phyloP scores from a whole-genome alignment of 495 filamentous ascomycete genomes.

The Penicillium desertorum region DNA sequence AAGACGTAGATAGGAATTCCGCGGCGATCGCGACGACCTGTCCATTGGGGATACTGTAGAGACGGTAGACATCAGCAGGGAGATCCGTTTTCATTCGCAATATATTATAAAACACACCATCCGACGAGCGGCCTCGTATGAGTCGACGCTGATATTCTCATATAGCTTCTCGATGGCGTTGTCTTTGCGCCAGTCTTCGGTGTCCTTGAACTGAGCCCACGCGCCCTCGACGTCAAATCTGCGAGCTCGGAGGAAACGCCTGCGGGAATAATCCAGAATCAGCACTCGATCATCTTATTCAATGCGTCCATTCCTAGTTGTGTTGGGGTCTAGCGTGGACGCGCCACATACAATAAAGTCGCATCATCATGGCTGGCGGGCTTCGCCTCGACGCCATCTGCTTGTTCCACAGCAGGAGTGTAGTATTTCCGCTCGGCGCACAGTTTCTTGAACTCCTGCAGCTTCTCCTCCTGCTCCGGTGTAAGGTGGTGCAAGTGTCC shows the following conservation, averaged over 20 bases:
- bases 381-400: conserved; percentile 33
- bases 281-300: conserved; percentile 1
- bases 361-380: conserved; percentile 73
- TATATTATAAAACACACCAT: conserved; percentile 54
- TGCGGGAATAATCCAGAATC: conserved; percentile 28
- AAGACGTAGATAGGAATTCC: conserved; percentile 90
- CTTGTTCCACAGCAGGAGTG: conserved; percentile 43
- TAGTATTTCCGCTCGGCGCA: conserved; percentile 67
- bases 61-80: neutral
- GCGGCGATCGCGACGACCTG: conserved; percentile 79
- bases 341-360: conserved; percentile 66
- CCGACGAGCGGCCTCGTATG: conserved; percentile 73
- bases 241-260: conserved; percentile 77
- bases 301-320: neutral
- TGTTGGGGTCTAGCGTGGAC: conserved; percentile 1
- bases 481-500: conserved; percentile 76
- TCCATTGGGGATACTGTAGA: conserved; percentile 86
- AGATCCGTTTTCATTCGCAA: neutral
- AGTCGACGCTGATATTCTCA: conserved; percentile 74
- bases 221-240: conserved; percentile 72
- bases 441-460: conserved; percentile 66
- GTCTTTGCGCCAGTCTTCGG: conserved; percentile 80
- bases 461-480: conserved; percentile 60
- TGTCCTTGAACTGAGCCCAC: conserved; percentile 81
- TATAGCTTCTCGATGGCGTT: conserved; percentile 74